phyloP scores from a whole-genome alignment of 2,329 filamentous ascomycete species.

The Colletotrichum sp. region DNA sequence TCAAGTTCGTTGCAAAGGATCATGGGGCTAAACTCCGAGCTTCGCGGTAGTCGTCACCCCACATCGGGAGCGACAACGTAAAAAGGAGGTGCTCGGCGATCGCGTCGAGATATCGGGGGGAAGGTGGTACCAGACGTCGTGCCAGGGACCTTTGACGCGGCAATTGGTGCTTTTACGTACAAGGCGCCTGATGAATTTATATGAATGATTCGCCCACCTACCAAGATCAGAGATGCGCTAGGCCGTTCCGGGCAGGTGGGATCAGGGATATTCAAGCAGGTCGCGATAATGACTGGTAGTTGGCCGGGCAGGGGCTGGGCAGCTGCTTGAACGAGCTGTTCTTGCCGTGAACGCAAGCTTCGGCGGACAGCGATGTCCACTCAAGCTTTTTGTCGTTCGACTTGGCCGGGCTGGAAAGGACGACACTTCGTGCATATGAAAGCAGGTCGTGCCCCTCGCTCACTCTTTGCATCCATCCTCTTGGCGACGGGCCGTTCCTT shows the following conservation, averaged over 20 bases:
- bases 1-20: not conserved
- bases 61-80: not conserved
- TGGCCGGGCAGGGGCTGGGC: not conserved
- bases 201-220: not conserved
- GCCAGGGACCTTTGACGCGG: not conserved
- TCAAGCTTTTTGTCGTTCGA: not conserved
- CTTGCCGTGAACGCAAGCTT: not conserved
- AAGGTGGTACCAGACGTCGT: not conserved
- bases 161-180: not conserved
- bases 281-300: not conserved
- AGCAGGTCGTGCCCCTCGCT: not conserved
- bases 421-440: not conserved
- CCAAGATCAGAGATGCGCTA: not conserved
- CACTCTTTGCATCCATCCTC: not conserved
- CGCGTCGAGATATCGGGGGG: not conserved
- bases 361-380: not conserved
- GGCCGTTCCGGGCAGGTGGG: not conserved
- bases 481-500: not conserved
- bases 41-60: not conserved
- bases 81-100: not conserved
- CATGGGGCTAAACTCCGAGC: not conserved
- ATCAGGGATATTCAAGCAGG: not conserved
- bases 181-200: not conserved
- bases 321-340: not conserved
- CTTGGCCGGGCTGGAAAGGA: not conserved